Percentiles rank a stretch among this genome's conserved stretches.
Conservation (phyloP, 768 basidiomycete species). For the Podaxis sp. region DNA sequence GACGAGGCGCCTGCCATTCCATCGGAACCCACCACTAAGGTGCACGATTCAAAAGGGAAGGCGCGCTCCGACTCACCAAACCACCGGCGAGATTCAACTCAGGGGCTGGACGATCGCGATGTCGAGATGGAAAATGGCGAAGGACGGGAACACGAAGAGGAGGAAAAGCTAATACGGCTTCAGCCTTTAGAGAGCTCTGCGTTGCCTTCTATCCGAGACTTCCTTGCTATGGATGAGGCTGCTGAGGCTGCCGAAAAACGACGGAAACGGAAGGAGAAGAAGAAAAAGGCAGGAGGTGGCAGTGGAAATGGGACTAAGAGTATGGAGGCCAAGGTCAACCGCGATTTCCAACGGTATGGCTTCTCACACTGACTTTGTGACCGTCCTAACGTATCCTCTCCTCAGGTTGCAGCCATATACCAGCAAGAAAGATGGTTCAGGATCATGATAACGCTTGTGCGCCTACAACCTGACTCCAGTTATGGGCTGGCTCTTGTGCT, state of each 20-base stretch:
- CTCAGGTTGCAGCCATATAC: slow-evolving; percentile 42
- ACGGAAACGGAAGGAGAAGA: slow-evolving; percentile 76
- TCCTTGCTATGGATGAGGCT: slow-evolving; percentile 76
- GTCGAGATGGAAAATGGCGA: slow-evolving; percentile 23
- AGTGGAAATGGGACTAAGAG: slow-evolving; percentile 38
- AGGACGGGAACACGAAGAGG: slow-evolving; percentile 42
- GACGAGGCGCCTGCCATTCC: background rate
- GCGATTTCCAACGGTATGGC: slow-evolving; percentile 57
- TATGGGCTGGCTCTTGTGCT: too few relatives aligned
- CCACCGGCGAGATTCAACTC: slow-evolving; percentile 12
- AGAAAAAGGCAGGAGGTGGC: slow-evolving; percentile 46
- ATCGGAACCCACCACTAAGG: background rate
- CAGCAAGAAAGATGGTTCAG: slow-evolving; percentile 34
- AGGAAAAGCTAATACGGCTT: slow-evolving; percentile 53
- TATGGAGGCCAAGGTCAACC: slow-evolving; percentile 47
- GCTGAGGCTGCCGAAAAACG: slow-evolving; percentile 66
- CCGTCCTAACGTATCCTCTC: background rate
- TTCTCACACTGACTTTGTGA: background rate
- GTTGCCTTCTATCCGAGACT: slow-evolving; percentile 78
- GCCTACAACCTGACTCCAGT: background rate
- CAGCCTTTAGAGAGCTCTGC: slow-evolving; percentile 78
- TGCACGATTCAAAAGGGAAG: background rate
- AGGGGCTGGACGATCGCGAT: slow-evolving; percentile 2
- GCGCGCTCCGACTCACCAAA: slow-evolving; percentile 16
- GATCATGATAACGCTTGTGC: background rate